Base-by-base conservation (phyloP, 495 filamentous ascomycete genomes). In the Letharia lupina region DNA sequence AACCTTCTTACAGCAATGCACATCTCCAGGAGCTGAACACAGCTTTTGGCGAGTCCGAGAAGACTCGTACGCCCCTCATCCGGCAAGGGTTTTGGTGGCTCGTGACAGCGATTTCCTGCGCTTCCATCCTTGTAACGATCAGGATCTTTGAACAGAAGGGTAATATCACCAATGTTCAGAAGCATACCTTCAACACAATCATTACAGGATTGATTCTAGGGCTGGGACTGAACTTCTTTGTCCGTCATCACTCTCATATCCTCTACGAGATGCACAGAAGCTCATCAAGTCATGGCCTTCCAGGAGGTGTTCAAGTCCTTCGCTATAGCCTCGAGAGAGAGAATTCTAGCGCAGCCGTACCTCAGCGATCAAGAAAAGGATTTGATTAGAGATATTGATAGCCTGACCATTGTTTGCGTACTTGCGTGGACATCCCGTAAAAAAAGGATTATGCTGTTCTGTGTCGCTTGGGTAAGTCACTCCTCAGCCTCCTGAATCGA, bases 161-260 rank as follows among this genome's bases (percentile, higher is more conserved):
- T 18, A 66, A 60, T 42, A 45, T 64, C 23, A 60, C 48, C 8
- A 20, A 12, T 33, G 18, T 11, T 16, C 41, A 65, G 8, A 68
- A 70, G 52, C 31, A 52, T 54, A 33, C 35, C 7, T 68, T 65
- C 62, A 68, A 68, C 41, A 48, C 59, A 7, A 35, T 68, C 16
- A 62, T 23, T 18, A 70, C 69, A 28, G 60, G 7, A 0, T 63
- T 70, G 45, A 68, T 62, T 23, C 35, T 68, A 12, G 62, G 47
- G 23, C 62, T 70, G 4, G 66, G 69, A 63, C 67, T 70, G 13
- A 66, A 68, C 40, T 68, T 70, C 60, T 70, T 70, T 39, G 52
- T 57, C 3, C 28, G 33, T 63, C 13, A 63, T 56, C 52, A 10
- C 1, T 3, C 52, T 23, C 16, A 28, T 23, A 8, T 15, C 52